Evolutionary conservation across 495 filamentous ascomycete species (phyloP).

Genomic region (Cercophora sp.): DNA sequence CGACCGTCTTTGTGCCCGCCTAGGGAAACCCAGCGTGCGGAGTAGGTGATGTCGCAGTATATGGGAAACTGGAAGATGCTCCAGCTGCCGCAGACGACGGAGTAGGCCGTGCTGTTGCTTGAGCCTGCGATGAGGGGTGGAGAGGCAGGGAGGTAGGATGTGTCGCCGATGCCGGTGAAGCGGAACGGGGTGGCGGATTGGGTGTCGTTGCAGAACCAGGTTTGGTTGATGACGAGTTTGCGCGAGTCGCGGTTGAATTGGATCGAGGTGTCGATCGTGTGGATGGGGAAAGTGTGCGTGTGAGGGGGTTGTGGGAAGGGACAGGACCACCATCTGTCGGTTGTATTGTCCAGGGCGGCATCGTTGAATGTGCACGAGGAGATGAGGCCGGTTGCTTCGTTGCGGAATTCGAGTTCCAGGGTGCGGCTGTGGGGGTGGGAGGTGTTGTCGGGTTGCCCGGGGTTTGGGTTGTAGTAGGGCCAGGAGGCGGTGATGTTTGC

Average conservation of each 20-base stretch:
- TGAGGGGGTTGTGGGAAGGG: neutral
- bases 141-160: neutral
- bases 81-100: neutral
- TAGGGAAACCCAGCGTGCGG: neutral
- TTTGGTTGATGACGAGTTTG: neutral
- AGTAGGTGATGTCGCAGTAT: neutral
- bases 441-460: too few relatives aligned
- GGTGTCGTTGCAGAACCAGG: conserved; percentile 9
- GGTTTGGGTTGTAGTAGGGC: neutral
- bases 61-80: neutral
- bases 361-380: neutral
- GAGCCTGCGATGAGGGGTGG: neutral
- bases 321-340: neutral
- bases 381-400: neutral
- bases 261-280: neutral
- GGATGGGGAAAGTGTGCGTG: neutral
- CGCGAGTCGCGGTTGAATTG: neutral
- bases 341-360: neutral
- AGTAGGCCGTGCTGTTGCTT: neutral
- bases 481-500: neutral
- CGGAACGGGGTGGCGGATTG: neutral
- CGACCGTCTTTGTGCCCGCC: too few relatives aligned
- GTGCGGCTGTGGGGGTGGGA: neutral
- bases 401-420: neutral
- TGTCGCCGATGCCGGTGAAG: neutral